These are phyloP conservation scores for Sugiyamaella sp. DNA, from an alignment of 1,139 yeast genomes.

Conservation along the genomic window DNA sequence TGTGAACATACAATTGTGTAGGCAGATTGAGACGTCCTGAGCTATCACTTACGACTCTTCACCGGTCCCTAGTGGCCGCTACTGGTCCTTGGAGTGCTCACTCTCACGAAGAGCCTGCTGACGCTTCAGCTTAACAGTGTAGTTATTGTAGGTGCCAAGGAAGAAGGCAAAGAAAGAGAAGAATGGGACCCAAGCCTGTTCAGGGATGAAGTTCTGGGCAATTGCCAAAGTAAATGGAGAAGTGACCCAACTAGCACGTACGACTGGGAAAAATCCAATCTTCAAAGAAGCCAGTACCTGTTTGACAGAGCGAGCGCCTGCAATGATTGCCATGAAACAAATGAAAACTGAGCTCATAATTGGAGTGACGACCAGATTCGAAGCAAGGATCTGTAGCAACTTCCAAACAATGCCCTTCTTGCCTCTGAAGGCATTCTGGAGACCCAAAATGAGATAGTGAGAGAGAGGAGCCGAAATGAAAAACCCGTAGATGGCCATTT, in stretches of 20 bases:
- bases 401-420: constrained; percentile 44
- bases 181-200: constrained; percentile 84
- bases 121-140: constrained; percentile 56
- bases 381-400: constrained; percentile 60
- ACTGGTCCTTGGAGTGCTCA: constrained; percentile 23
- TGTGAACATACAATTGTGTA: too few relatives aligned
- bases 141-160: constrained; percentile 78
- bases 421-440: constrained; percentile 44
- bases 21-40: too few relatives aligned
- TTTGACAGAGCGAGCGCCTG: constrained; percentile 42
- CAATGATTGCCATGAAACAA: constrained; percentile 47
- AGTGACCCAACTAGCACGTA: constrained; percentile 65
- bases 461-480: constrained; percentile 72
- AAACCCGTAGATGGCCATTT: constrained; percentile 75
- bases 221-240: constrained; percentile 63
- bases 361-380: constrained; percentile 68
- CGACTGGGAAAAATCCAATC: constrained; percentile 57
- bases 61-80: too few relatives aligned
- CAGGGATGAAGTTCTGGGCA: constrained; percentile 75
- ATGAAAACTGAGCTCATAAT: constrained; percentile 60
- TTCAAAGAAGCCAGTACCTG: constrained; percentile 49
- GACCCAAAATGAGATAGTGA: constrained; percentile 50
- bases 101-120: constrained; percentile 35
- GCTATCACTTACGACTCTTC: too few relatives aligned
- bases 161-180: constrained; percentile 74